Conservation (phyloP, 495 filamentous ascomycete species). For the Podospora didyma region DNA sequence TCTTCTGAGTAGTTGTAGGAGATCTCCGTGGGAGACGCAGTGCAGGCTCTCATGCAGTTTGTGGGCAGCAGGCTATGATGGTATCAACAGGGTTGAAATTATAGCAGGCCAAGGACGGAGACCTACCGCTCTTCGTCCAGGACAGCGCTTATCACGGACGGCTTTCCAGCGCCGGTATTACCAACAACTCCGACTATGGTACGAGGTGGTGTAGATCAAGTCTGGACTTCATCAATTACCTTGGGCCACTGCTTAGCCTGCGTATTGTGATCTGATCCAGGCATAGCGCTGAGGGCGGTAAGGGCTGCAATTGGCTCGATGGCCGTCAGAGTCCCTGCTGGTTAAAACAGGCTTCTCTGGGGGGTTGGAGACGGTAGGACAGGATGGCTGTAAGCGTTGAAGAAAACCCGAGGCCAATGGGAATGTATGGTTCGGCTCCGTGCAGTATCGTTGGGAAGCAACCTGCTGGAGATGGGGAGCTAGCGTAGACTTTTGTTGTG, state of each 20-base stretch:
- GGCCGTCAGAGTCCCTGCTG: too few species aligned
- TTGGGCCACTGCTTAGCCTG: conserved; percentile 30
- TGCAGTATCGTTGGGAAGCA: too few species aligned
- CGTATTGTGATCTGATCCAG: neutral
- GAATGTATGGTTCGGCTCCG: too few species aligned
- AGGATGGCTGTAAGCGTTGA: too few species aligned
- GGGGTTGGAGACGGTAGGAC: too few species aligned
- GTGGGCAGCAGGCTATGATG: conserved; percentile 20
- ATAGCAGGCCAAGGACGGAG: neutral
- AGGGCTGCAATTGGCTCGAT: too few species aligned
- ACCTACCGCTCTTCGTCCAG: conserved; percentile 49
- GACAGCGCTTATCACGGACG: conserved; percentile 57
- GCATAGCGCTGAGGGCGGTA: neutral
- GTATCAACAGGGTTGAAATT: neutral
- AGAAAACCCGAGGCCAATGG: too few species aligned
- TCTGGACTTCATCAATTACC: conserved; percentile 30
- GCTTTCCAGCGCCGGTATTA: conserved; percentile 57
- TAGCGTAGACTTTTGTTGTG: too few species aligned
- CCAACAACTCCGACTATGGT: conserved; percentile 57
- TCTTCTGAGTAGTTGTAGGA: conserved; percentile 51
- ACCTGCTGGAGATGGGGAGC: too few species aligned
- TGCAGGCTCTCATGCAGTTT: conserved; percentile 53
- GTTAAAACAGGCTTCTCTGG: too few species aligned
- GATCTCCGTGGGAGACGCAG: conserved; percentile 63
- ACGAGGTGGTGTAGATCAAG: conserved; percentile 14